Evolutionary conservation across 2,329 filamentous ascomycete genomes (phyloP).

Genomic region (Leptographium procerum): DNA sequence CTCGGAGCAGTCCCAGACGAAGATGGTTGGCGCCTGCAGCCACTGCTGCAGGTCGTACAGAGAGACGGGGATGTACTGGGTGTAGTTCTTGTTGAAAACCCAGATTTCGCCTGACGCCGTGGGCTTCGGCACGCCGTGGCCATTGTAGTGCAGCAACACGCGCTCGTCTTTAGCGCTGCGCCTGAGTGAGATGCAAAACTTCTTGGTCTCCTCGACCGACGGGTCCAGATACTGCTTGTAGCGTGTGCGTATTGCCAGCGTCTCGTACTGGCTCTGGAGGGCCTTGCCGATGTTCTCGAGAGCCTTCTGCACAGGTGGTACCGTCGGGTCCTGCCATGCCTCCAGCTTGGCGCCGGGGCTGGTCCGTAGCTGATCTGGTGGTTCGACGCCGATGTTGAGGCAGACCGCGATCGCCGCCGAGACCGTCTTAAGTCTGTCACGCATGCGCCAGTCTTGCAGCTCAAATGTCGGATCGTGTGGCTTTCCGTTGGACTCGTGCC

Average conservation of each 20-base stretch:
- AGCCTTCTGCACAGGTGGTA: slow-evolving; percentile 68
- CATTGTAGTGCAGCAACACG: slow-evolving; percentile 97
- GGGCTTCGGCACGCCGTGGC: slow-evolving; percentile 91
- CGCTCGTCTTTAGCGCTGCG: slow-evolving; percentile 92
- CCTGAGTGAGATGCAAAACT: slow-evolving; percentile 82
- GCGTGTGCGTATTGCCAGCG: slow-evolving; percentile 82
- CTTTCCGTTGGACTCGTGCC: slow-evolving; percentile 87
- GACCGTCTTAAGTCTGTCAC: slow-evolving; percentile 90
- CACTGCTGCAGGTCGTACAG: slow-evolving; percentile 91
- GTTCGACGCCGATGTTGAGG: slow-evolving; percentile 94
- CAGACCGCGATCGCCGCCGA: slow-evolving; percentile 90
- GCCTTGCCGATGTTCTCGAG: slow-evolving; percentile 93
- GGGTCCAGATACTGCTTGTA: slow-evolving; percentile 97
- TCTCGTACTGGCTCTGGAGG: slow-evolving; percentile 93
- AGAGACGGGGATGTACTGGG: slow-evolving; percentile 95
- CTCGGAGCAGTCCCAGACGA: slow-evolving; percentile 96
- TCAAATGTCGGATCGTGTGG: slow-evolving; percentile 56
- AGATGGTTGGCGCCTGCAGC: slow-evolving; percentile 90
- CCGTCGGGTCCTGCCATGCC: slow-evolving; percentile 90
- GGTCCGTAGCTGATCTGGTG: slow-evolving; percentile 92
- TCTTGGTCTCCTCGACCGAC: slow-evolving; percentile 93
- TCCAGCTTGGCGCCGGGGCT: slow-evolving; percentile 87
- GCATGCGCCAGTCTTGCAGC: slow-evolving; percentile 93
- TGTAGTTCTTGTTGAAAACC: slow-evolving; percentile 99
- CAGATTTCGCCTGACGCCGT: slow-evolving; percentile 95